Conservation (phyloP, 495 filamentous ascomycete species). For the Chaetomidium leptoderma region DNA sequence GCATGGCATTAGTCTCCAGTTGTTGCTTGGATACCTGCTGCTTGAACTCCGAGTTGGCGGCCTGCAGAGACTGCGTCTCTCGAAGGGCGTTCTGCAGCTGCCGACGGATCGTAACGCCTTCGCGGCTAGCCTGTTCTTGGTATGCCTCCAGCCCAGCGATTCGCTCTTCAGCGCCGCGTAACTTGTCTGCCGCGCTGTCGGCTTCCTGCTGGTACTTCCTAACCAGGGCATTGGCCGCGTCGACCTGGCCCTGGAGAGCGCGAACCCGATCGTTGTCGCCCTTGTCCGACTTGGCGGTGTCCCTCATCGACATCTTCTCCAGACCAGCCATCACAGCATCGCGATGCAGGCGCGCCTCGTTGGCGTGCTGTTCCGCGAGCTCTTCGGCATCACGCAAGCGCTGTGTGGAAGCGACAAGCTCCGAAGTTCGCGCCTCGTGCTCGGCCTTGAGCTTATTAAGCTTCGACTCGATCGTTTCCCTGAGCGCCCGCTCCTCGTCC, state of each 20-base stretch:
- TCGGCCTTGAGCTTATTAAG: constrained; percentile 74
- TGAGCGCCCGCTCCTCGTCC: constrained; percentile 73
- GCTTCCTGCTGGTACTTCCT: constrained; percentile 85
- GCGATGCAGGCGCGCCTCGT: constrained; percentile 82
- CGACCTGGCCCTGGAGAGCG: constrained; percentile 74
- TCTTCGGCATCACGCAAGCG: constrained; percentile 85
- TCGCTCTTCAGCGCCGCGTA: constrained; percentile 87
- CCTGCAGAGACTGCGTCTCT: constrained; percentile 70
- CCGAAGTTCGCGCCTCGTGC: constrained; percentile 75
- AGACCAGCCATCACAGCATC: constrained; percentile 78
- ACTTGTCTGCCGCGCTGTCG: constrained; percentile 80
- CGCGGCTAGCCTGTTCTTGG: constrained; percentile 92
- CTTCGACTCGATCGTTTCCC: constrained; percentile 75
- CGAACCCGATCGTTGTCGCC: constrained; percentile 69
- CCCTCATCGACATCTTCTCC: constrained; percentile 59
- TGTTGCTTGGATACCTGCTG: constrained; percentile 75
- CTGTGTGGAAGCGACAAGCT: constrained; percentile 70
- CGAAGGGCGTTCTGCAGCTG: constrained; percentile 79
- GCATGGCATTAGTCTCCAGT: constrained; percentile 81
- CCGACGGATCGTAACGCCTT: constrained; percentile 80
- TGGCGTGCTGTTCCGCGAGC: constrained; percentile 78
- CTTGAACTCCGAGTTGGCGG: constrained; percentile 73
- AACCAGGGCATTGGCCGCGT: constrained; percentile 70
- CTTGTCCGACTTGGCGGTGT: constrained; percentile 47
- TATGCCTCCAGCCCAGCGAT: constrained; percentile 95